Evolutionary conservation across 305 asterid species (phyloP).

Genomic region (Andrographis paniculata): DNA sequence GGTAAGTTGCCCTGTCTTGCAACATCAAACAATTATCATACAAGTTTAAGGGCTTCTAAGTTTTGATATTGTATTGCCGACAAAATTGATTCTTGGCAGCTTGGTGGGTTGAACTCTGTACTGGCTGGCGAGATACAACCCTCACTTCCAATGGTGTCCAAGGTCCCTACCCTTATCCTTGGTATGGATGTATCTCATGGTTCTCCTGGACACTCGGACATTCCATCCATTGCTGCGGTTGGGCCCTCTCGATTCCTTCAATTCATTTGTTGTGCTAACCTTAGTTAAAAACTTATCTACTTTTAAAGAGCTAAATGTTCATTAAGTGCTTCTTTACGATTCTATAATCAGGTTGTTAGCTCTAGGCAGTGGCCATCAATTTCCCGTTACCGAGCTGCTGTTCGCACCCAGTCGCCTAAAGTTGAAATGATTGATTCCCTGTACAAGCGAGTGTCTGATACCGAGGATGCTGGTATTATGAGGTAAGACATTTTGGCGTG

Average conservation of each 20-base stretch:
- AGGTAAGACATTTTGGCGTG: slow-evolving; percentile 30
- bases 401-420: slow-evolving; percentile 74
- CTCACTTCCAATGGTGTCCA: slow-evolving; percentile 56
- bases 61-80: slow-evolving; percentile 4
- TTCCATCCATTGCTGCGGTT: slow-evolving; percentile 94
- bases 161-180: slow-evolving; percentile 65
- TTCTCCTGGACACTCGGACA: slow-evolving; percentile 80
- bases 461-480: slow-evolving; percentile 70
- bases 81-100: slow-evolving; percentile 35
- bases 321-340: slow-evolving; percentile 11
- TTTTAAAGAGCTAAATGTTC: background rate
- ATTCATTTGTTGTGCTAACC: background rate
- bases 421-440: slow-evolving; percentile 74
- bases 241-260: background rate
- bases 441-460: slow-evolving; percentile 46
- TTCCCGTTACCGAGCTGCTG: slow-evolving; percentile 79
- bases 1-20: slow-evolving; percentile 29
- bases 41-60: background rate
- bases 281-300: too few relatives aligned
- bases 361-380: slow-evolving; percentile 83
- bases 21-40: background rate
- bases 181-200: slow-evolving; percentile 98
- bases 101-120: slow-evolving; percentile 74
- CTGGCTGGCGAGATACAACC: slow-evolving; percentile 48
- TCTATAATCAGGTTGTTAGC: slow-evolving; percentile 55